A percentile compares a stretch with the other conserved stretches of the same genome.
Evolutionary conservation across 768 basidiomycete genomes (phyloP).

Genomic region (Trametes meyenii): DNA sequence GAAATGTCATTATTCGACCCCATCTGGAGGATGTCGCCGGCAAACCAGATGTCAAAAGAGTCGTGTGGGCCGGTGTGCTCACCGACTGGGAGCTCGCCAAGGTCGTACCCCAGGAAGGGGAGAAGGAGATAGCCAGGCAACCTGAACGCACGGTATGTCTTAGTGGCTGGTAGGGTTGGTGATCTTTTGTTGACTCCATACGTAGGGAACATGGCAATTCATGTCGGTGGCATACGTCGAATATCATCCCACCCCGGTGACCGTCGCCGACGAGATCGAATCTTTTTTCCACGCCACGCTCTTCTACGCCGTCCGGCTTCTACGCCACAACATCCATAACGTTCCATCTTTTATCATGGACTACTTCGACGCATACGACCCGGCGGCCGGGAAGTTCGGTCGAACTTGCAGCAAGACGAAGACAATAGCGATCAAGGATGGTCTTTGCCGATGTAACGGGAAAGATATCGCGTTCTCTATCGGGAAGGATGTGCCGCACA

Average conservation of each 20-base stretch:
- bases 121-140: background rate
- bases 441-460: no score
- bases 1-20: background rate
- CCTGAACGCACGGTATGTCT: slow-evolving; percentile 1
- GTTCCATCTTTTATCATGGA: background rate
- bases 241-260: background rate
- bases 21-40: background rate
- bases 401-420: background rate
- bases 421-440: background rate
- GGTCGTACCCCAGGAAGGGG: background rate
- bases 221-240: slow-evolving; percentile 4
- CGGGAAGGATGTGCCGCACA: no score
- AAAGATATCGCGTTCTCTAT: no score
- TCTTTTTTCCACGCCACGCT: slow-evolving; percentile 2
- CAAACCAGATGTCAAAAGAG: background rate
- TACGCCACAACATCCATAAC: background rate
- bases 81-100: slow-evolving; percentile 9
- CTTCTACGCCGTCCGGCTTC: background rate
- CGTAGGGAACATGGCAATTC: slow-evolving; percentile 11
- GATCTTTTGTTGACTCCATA: background rate
- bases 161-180: no score
- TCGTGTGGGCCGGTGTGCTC: background rate
- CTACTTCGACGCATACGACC: background rate
- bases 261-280: slow-evolving; percentile 3
- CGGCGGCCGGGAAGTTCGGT: background rate